These are phyloP conservation scores for Opeltia flavorubescens DNA, from an alignment of 495 filamentous ascomycete species.

Conservation along the genomic window DNA sequence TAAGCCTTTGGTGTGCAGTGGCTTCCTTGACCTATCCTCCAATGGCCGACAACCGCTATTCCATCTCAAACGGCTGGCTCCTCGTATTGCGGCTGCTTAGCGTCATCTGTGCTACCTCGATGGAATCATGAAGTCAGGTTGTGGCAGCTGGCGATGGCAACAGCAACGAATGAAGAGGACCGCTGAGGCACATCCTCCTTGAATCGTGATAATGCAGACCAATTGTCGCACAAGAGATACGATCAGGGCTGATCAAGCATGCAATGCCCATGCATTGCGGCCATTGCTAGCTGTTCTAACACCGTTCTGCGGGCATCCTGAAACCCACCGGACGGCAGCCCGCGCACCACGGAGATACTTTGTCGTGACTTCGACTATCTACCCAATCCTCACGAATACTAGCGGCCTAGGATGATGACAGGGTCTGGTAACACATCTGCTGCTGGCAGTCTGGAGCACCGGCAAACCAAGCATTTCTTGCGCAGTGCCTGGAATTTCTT, in stretches of 20 bases:
- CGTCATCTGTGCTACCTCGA: neutral
- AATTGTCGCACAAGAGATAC: too few species aligned
- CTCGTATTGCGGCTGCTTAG: neutral
- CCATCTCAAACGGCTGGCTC: neutral
- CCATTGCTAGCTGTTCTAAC: neutral
- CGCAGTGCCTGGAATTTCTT: neutral
- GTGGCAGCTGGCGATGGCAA: too few species aligned
- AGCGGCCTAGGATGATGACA: neutral
- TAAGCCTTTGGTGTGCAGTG: neutral
- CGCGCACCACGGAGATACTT: neutral
- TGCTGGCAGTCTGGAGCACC: neutral
- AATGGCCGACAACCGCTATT: neutral
- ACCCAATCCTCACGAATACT: neutral
- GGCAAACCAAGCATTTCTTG: slow-evolving; percentile 1
- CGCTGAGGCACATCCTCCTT: too few species aligned
- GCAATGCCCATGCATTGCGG: neutral
- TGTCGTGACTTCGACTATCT: neutral
- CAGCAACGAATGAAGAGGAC: too few species aligned
- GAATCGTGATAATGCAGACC: neutral
- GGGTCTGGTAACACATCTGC: neutral
- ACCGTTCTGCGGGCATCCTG: neutral
- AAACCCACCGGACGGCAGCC: neutral
- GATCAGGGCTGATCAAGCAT: too few species aligned
- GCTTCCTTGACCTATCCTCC: neutral
- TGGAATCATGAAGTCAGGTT: too few species aligned